These are phyloP conservation scores for Sporothrix brasiliensis DNA, from an alignment of 2,329 filamentous ascomycete genomes.

Conservation along the genomic window DNA sequence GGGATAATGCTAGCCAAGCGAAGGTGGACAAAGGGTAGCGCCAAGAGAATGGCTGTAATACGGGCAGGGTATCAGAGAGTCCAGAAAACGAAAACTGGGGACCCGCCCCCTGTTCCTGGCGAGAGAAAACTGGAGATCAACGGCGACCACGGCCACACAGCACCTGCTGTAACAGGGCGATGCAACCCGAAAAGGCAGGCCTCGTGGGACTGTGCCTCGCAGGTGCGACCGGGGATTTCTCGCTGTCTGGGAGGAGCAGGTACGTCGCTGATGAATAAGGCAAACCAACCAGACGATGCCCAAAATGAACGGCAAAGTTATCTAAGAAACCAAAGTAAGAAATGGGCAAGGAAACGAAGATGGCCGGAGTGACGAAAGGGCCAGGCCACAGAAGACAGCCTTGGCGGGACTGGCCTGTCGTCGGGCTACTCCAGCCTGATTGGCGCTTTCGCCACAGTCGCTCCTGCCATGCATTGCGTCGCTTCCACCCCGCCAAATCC, in stretches of 20 bases:
- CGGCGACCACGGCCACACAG: slow-evolving; percentile 4
- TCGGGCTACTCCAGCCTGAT: slow-evolving; percentile 14
- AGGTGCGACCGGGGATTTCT: slow-evolving; percentile 1
- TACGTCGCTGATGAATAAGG: not conserved
- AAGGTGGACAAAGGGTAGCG: not conserved
- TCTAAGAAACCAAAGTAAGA: not conserved
- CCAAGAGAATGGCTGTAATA: slow-evolving; percentile 12
- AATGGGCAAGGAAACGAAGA: not conserved
- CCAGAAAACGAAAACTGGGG: slow-evolving; percentile 20
- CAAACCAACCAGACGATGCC: not conserved
- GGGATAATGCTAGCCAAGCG: not conserved
- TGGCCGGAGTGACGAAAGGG: not conserved
- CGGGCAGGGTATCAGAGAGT: not conserved
- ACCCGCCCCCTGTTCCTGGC: not conserved
- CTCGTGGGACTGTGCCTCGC: not conserved
- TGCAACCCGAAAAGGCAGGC: slow-evolving; percentile 24
- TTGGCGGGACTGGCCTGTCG: slow-evolving; percentile 12
- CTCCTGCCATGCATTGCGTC: slow-evolving; percentile 11
- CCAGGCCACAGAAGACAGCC: not conserved
- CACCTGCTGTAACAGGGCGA: slow-evolving; percentile 20
- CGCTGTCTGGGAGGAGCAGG: not conserved
- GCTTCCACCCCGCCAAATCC: not conserved
- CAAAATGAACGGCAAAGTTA: not conserved
- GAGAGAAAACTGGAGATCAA: slow-evolving; percentile 27
- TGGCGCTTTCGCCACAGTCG: not conserved